Evolutionary conservation across 2,329 filamentous ascomycete genomes (phyloP).

Genomic region (Alternaria arbusti): DNA sequence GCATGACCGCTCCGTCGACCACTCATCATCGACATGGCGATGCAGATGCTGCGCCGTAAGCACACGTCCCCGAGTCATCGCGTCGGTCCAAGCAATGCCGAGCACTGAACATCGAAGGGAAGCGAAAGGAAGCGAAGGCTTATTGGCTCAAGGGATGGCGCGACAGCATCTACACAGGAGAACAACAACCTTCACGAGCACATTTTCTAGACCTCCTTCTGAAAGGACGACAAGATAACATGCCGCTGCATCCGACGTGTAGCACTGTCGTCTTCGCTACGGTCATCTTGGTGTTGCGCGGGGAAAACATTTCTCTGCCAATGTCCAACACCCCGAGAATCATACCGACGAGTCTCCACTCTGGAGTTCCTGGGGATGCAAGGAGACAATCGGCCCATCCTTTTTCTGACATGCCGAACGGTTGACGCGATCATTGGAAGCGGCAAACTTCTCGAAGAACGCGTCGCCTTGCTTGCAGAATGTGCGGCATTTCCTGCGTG

Average conservation of each 20-base stretch:
- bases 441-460: not conserved
- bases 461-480: not conserved
- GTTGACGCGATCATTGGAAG: not conserved
- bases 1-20: not conserved
- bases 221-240: not conserved
- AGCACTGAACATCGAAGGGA: not conserved
- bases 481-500: not conserved
- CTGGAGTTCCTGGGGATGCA: constrained; percentile 1
- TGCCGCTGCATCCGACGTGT: constrained; percentile 9
- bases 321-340: not conserved
- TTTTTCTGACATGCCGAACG: constrained; percentile 21
- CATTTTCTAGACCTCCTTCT: not conserved
- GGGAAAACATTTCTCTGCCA: not conserved
- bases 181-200: constrained; percentile 6
- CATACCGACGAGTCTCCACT: constrained; percentile 1
- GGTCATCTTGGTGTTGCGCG: not conserved
- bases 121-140: constrained; percentile 4
- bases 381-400: constrained; percentile 4
- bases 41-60: not conserved
- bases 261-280: not conserved
- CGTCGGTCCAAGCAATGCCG: not conserved
- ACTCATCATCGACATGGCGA: not conserved
- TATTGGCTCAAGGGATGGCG: constrained; percentile 4
- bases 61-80: not conserved
- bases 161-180: not conserved